Conservation (phyloP, 148 eudicot genomes). For the Nyssa sinensis region DNA sequence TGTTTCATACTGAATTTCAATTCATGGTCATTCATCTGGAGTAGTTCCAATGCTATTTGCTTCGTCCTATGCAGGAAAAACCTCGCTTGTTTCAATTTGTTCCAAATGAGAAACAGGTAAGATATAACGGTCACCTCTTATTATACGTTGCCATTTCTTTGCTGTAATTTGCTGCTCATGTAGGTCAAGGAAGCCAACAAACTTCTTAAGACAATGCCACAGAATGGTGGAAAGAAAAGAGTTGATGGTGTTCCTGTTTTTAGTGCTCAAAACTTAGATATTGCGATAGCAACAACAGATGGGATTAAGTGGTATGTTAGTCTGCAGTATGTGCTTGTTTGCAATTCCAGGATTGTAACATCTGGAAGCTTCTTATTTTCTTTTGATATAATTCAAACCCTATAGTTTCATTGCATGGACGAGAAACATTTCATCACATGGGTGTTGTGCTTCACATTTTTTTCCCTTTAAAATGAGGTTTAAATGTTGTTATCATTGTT, state of each 20-base stretch:
- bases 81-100: constrained; percentile 88
- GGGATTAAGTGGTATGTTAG: constrained; percentile 77
- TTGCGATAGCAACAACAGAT: constrained; percentile 84
- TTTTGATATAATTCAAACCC: not conserved
- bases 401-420: not conserved
- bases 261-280: constrained; percentile 84
- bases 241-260: constrained; percentile 96
- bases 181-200: constrained; percentile 90
- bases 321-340: not conserved
- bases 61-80: constrained; percentile 62
- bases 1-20: not conserved
- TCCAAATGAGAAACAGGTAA: constrained; percentile 85
- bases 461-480: not conserved
- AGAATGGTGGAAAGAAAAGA: constrained; percentile 34
- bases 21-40: not conserved
- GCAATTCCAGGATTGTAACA: not conserved
- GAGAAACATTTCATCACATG: constrained; percentile 4
- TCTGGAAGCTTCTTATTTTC: not conserved
- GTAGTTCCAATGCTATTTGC: not conserved
- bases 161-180: constrained; percentile 19
- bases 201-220: constrained; percentile 63
- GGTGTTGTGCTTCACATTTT: not conserved
- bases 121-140: constrained; percentile 2
- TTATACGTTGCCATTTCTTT: constrained; percentile 7
- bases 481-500: not conserved